These are phyloP conservation scores for Scutellaria baicalensis DNA, from an alignment of 257 asterid genomes.

Conservation along the genomic window DNA sequence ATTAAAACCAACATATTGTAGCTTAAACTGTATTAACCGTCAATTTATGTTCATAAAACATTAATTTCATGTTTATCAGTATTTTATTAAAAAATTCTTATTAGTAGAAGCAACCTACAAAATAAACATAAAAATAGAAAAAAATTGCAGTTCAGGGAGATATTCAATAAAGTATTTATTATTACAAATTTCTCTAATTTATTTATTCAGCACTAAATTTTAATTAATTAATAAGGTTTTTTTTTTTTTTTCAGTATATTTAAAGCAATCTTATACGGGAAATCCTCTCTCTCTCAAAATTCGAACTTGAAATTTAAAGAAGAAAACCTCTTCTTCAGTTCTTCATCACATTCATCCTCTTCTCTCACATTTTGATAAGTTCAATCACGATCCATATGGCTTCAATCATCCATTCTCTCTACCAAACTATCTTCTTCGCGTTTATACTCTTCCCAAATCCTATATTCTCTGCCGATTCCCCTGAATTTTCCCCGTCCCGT, in stretches of 20 bases:
- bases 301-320: background rate
- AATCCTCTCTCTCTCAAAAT: background rate
- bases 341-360: background rate
- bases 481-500: slow-evolving; percentile 39
- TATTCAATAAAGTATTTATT: too few relatives aligned
- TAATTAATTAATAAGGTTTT: background rate
- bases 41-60: too few relatives aligned
- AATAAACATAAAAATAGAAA: too few relatives aligned
- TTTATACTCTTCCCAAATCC: slow-evolving; percentile 14
- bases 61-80: too few relatives aligned
- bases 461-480: slow-evolving; percentile 20
- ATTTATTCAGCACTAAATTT: background rate
- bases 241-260: background rate
- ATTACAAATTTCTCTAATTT: too few relatives aligned
- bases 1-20: too few relatives aligned
- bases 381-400: slow-evolving; percentile 18
- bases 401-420: slow-evolving; percentile 1
- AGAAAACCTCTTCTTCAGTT: background rate
- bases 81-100: too few relatives aligned
- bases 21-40: too few relatives aligned
- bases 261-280: background rate
- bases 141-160: too few relatives aligned
- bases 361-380: slow-evolving; percentile 1
- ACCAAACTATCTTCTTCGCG: slow-evolving; percentile 17
- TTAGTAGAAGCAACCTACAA: too few relatives aligned